Base-by-base conservation (phyloP, 768 basidiomycete species). In the Nidularia sp. region DNA sequence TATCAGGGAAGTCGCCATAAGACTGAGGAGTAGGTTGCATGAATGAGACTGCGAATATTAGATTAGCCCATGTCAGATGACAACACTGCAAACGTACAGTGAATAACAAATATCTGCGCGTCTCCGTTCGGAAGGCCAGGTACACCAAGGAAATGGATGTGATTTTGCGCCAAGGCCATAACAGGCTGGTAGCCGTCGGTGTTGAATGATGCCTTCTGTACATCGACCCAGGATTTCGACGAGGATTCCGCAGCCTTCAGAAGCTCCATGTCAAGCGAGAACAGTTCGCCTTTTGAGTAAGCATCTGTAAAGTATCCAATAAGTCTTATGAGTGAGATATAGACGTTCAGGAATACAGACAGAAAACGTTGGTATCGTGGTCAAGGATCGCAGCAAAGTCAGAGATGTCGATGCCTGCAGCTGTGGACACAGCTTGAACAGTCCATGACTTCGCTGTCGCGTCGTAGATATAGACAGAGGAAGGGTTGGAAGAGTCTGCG, bases 301-400 rank as follows among this genome's bases (percentile, higher is more conserved):
- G 85, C 87, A 66, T 90, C 89, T 88, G 45, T 34, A 41, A n/a
- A 32, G 18, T 45, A 35, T 33, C 49, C 36, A 47, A 55, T 34
- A 41, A 41, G 32, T 8, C 0, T 6, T 53, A 12, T 47, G 34
- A 49, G 31, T 9, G 49, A 4, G 35, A 8, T 44, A 41, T 25
- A 18, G 45, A 49, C 43, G 49, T 4, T 29, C 25, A 29, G 25
- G 25, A 29, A 29, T 49, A 68, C 76, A 57, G 66, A 88, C 87
- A 94, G 70, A 97, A 87, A 54, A 87, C 83, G 55, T 96, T 94
- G 47, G 94, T 98, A 66, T 98, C 94, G 57, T 96, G 94, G 70
- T 98, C 94, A 34, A 98, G 79, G 55, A 96, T 84, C 29, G 88
- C 80, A 29, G 73, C 76, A 60, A 85, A 86, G 15, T 81, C 79